Percentiles rank a stretch among this genome's conserved stretches.
These are phyloP conservation scores for Aureobasidium pullulans DNA, from an alignment of 2,329 filamentous ascomycete species.

Conservation along the genomic window DNA sequence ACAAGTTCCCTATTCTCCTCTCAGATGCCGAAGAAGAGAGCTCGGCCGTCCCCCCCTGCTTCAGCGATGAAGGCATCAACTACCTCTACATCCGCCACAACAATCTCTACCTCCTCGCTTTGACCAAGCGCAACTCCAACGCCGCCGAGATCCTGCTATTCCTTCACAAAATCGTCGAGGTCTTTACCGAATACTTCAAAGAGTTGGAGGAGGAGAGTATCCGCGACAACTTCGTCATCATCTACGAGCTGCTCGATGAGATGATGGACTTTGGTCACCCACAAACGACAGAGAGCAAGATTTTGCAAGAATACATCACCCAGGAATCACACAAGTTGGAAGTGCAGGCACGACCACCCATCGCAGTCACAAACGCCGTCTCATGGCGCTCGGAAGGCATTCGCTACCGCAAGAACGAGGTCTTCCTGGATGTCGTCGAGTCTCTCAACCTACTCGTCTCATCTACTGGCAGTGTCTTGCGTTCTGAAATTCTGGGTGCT, in stretches of 20 bases:
- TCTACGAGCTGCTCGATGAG: slow-evolving; percentile 96
- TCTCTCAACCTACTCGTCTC: slow-evolving; percentile 93
- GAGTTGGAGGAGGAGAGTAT: slow-evolving; percentile 98
- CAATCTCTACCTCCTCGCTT: slow-evolving; percentile 94
- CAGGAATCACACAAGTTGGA: slow-evolving; percentile 99
- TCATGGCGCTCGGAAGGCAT: slow-evolving; percentile 98
- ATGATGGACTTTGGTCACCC: slow-evolving; percentile 99
- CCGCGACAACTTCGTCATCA: slow-evolving; percentile 97
- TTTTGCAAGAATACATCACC: slow-evolving; percentile 92
- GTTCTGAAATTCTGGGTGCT: slow-evolving; percentile 91
- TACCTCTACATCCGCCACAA: slow-evolving; percentile 99
- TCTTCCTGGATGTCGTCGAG: slow-evolving; percentile 96
- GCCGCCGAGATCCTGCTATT: slow-evolving; percentile 97
- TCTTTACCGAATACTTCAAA: slow-evolving; percentile 99
- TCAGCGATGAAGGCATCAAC: slow-evolving; percentile 98
- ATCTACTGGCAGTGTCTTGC: slow-evolving; percentile 86
- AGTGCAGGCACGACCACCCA: slow-evolving; percentile 89
- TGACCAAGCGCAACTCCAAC: slow-evolving; percentile 98
- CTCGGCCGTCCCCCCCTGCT: slow-evolving; percentile 92
- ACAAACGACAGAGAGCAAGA: slow-evolving; percentile 97
- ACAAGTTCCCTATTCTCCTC: slow-evolving; percentile 92
- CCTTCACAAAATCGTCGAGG: slow-evolving; percentile 95
- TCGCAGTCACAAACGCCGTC: slow-evolving; percentile 96
- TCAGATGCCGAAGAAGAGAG: slow-evolving; percentile 99
- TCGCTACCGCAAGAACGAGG: slow-evolving; percentile 97